Evolutionary conservation across 2,329 filamentous ascomycete genomes (phyloP), one percentile per base, ranked within the genome.

Genomic region (Onygena corvina): DNA sequence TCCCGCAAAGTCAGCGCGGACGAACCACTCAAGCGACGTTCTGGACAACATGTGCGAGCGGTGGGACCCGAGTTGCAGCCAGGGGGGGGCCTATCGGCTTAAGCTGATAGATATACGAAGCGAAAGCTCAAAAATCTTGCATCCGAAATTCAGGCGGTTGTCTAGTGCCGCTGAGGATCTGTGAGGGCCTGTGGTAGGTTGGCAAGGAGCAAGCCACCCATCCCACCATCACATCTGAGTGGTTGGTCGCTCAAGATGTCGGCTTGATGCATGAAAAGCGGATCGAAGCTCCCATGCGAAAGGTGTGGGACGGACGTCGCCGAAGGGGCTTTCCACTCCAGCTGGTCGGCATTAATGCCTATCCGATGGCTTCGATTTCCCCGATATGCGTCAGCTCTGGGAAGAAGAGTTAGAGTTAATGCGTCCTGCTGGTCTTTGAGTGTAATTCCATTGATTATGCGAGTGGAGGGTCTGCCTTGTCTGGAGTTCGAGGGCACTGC

Each of bases 171-270:
- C 38, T 6, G 16, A 27, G 27, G 20, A n/a, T 11, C 38, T 27
- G n/a, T 18, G 11, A 3, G 6, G 33, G 11, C 1, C 12, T 18
- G 38, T 29, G 9, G 38, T 42, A 25, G 38, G 38, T 23, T 42
- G 38, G 21, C 20, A 20, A n/a, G 12, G 3, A 42, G 38, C 9
- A 16, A n/a, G n/a, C 9, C 38, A 27, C 21, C 38, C 21, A n/a
- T 14, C 12, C 12, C 12, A 42, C 27, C 8, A 25, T 27, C n/a
- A 25, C 38, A n/a, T 42, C 38, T 25, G 25, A 42, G 38, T 42
- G 38, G 38, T n/a, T 42, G 38, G 27, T 42, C 38, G 21, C 38
- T 23, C 38, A 42, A 23, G 21, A n/a, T 11, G 38, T 42, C 20
- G 21, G 21, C 38, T 2, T 27, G 3, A 11, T 31, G 29, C 29